phyloP scores from a whole-genome alignment of 2,329 filamentous ascomycete species.

The Colletotrichum endophyticum region DNA sequence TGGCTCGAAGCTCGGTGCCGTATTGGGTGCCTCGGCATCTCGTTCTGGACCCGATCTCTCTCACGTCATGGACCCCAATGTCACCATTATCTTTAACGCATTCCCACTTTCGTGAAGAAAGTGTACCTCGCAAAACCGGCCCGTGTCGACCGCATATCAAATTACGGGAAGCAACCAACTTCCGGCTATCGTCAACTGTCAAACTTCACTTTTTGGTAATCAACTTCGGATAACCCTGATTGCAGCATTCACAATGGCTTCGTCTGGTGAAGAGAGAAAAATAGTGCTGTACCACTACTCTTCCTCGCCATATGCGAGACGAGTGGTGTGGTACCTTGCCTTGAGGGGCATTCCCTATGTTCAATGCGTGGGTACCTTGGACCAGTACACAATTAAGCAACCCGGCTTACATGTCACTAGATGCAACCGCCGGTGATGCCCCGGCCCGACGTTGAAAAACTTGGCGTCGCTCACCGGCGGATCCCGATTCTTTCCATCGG shows the following conservation, averaged over 20 bases:
- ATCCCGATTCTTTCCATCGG: slow-evolving; percentile 73
- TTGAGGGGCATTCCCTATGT: slow-evolving; percentile 69
- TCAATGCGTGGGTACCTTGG: slow-evolving; percentile 63
- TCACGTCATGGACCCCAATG: neutral
- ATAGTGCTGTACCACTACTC: slow-evolving; percentile 71
- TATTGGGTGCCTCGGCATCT: slow-evolving; percentile 12
- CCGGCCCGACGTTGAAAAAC: slow-evolving; percentile 64
- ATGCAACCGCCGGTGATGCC: slow-evolving; percentile 71
- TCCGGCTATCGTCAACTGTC: neutral
- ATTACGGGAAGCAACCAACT: neutral
- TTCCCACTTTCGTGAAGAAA: neutral
- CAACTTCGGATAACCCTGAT: neutral
- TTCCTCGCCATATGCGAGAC: slow-evolving; percentile 67
- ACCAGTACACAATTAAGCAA: neutral
- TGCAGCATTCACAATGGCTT: neutral
- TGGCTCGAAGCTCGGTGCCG: neutral
- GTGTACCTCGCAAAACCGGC: neutral
- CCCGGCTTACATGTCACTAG: slow-evolving; percentile 37
- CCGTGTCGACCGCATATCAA: neutral
- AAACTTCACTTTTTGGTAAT: neutral
- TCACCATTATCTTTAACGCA: neutral
- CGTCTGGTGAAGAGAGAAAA: neutral
- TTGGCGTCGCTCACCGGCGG: slow-evolving; percentile 71
- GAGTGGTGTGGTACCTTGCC: slow-evolving; percentile 71
- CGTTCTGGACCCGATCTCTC: neutral